Evolutionary conservation across 305 asterid species (phyloP).

Genomic region (Fraxinus angustifolia): DNA sequence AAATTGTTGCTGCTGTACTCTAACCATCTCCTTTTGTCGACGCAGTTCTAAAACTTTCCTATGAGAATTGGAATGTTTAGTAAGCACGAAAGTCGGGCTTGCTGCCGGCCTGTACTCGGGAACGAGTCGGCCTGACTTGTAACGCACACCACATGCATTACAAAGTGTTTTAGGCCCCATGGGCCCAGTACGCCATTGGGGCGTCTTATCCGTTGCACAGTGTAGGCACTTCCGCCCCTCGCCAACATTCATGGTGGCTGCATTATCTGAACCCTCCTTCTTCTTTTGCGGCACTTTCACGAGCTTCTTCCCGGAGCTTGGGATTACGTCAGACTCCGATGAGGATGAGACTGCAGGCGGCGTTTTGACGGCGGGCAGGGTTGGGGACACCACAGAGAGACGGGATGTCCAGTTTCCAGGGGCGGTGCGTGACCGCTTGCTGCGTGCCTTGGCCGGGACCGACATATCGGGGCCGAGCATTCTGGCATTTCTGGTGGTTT

Average conservation of each 20-base stretch:
- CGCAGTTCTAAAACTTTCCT: conserved; percentile 76
- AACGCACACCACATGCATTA: conserved; percentile 84
- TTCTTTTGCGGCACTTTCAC: conserved; percentile 16
- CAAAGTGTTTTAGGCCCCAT: conserved; percentile 87
- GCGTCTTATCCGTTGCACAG: conserved; percentile 87
- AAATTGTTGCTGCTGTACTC: conserved; percentile 45
- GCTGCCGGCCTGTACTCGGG: conserved; percentile 88
- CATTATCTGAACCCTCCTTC: conserved; percentile 32
- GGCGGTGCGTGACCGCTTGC: conserved; percentile 80
- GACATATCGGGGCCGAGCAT: conserved; percentile 41
- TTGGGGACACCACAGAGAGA: conserved; percentile 46
- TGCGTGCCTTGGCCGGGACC: conserved; percentile 82
- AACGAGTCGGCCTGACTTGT: conserved; percentile 79
- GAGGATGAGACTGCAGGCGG: conserved; percentile 48
- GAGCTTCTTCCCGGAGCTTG: neutral
- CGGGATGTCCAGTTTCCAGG: conserved; percentile 77
- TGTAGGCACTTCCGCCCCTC: conserved; percentile 77
- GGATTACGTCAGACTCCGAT: conserved; percentile 39
- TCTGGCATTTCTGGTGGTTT: conserved; percentile 30
- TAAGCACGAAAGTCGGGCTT: conserved; percentile 73
- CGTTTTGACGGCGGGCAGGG: conserved; percentile 40
- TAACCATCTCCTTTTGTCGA: conserved; percentile 60
- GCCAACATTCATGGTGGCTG: conserved; percentile 19
- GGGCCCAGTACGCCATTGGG: conserved; percentile 91
- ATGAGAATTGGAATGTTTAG: conserved; percentile 82